Evolutionary conservation across 371 early-diverging fungal species (phyloP).

Genomic region (Actinomortierella wolfii): DNA sequence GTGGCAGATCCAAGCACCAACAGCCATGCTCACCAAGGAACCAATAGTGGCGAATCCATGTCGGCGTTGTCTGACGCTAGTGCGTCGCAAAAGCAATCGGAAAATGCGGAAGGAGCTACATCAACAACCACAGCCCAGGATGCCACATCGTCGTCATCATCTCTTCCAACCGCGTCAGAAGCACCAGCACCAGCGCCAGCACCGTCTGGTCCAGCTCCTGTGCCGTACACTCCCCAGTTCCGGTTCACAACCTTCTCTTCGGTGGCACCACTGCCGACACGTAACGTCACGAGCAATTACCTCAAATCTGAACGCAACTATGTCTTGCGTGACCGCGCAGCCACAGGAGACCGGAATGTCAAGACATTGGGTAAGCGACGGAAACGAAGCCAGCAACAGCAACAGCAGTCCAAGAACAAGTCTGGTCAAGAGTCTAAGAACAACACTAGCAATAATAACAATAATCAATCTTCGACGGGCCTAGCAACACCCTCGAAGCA

Average conservation of each 20-base stretch:
- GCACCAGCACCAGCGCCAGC: background rate
- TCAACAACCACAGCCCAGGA: conserved; percentile 1
- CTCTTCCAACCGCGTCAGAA: background rate
- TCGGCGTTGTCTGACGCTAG: too few relatives aligned
- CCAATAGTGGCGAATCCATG: too few relatives aligned
- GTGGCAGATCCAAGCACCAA: too few relatives aligned
- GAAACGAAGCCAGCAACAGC: background rate
- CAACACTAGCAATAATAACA: background rate
- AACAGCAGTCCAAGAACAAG: conserved; percentile 17
- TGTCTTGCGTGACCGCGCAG: conserved; percentile 28
- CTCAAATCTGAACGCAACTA: conserved; percentile 37
- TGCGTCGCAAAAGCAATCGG: background rate
- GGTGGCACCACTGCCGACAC: conserved; percentile 21
- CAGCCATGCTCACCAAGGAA: too few relatives aligned
- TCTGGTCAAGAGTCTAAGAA: conserved; percentile 3
- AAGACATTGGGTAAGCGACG: too few relatives aligned
- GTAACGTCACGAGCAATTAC: conserved; percentile 34
- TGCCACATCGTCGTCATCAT: background rate
- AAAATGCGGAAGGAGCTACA: background rate
- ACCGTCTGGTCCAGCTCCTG: background rate
- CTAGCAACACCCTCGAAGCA: too few relatives aligned
- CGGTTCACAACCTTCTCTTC: conserved; percentile 39
- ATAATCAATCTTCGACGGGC: too few relatives aligned
- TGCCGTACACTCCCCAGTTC: conserved; percentile 29
- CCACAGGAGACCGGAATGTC: background rate